These are phyloP conservation scores for Pleurotus ostreatus DNA, from an alignment of 768 basidiomycete genomes.

Conservation along the genomic window DNA sequence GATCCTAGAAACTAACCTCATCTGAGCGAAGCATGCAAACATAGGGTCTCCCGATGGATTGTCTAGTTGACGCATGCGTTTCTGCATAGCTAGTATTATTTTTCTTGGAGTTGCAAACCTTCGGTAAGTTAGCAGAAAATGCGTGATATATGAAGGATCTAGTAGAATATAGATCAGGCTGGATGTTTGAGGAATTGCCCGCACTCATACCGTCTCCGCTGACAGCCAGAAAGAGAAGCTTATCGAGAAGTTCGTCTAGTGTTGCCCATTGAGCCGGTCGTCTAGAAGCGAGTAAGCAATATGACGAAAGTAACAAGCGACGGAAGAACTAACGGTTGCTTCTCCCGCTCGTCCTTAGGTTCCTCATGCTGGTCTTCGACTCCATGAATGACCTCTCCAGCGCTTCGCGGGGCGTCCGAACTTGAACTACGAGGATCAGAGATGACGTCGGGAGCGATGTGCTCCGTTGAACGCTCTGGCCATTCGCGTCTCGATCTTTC, in stretches of 20 bases:
- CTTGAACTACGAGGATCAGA: slow-evolving; percentile 9
- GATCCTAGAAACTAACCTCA: slow-evolving; percentile 50
- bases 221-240: slow-evolving; percentile 76
- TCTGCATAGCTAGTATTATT: slow-evolving; percentile 83
- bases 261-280: slow-evolving; percentile 70
- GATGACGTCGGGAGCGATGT: neutral
- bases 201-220: slow-evolving; percentile 70
- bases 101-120: slow-evolving; percentile 78
- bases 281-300: slow-evolving; percentile 17
- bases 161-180: slow-evolving; percentile 9
- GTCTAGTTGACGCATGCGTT: slow-evolving; percentile 76
- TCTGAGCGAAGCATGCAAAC: slow-evolving; percentile 85
- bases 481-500: slow-evolving; percentile 29
- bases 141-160: slow-evolving; percentile 76
- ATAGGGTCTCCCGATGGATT: slow-evolving; percentile 72
- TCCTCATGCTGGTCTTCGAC: slow-evolving; percentile 21
- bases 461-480: slow-evolving; percentile 15
- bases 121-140: slow-evolving; percentile 82
- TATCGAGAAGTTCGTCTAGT: slow-evolving; percentile 77
- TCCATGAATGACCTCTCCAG: slow-evolving; percentile 14
- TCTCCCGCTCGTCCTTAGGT: slow-evolving; percentile 34
- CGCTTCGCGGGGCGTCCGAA: slow-evolving; percentile 10
- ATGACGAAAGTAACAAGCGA: slow-evolving; percentile 1
- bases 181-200: neutral
- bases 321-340: slow-evolving; percentile 44